These are phyloP conservation scores for Penicillium manginii DNA, from an alignment of 495 filamentous ascomycete genomes.

Conservation along the genomic window DNA sequence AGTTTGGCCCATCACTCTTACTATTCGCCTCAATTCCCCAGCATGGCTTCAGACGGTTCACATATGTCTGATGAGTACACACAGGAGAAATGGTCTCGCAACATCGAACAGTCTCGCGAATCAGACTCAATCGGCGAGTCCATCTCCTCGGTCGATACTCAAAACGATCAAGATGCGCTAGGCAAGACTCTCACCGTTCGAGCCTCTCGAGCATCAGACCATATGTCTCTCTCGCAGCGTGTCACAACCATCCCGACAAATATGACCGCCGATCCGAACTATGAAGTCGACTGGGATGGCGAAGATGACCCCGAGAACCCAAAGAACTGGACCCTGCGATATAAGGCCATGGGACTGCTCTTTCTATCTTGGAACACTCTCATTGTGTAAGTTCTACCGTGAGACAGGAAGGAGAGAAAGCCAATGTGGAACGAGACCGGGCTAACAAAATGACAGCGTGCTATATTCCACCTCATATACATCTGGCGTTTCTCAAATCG, in stretches of 20 bases:
- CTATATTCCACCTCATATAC: conserved; percentile 88
- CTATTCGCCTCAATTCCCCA: background rate
- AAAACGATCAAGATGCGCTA: conserved; percentile 33
- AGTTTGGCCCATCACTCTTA: background rate
- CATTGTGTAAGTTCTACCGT: conserved; percentile 54
- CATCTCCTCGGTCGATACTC: conserved; percentile 36
- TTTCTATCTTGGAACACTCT: conserved; percentile 74
- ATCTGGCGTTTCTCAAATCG: conserved; percentile 66
- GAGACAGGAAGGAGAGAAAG: background rate
- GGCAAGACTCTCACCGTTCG: conserved; percentile 32
- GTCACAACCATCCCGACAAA: conserved; percentile 61
- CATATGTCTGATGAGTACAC: background rate
- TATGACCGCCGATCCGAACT: conserved; percentile 64
- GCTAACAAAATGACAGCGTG: conserved; percentile 48
- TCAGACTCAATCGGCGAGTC: conserved; percentile 35
- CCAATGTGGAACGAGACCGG: background rate
- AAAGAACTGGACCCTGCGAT: conserved; percentile 72
- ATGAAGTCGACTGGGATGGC: conserved; percentile 74
- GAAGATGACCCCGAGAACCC: conserved; percentile 71
- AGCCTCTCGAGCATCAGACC: conserved; percentile 21
- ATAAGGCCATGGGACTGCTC: conserved; percentile 64
- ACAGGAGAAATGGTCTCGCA: conserved; percentile 32
- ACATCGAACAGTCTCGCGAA: conserved; percentile 24
- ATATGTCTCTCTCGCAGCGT: conserved; percentile 37
- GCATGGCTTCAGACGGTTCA: background rate